These are phyloP conservation scores for Aureobasidium sp. DNA, from an alignment of 2,329 filamentous ascomycete species.

Conservation along the genomic window DNA sequence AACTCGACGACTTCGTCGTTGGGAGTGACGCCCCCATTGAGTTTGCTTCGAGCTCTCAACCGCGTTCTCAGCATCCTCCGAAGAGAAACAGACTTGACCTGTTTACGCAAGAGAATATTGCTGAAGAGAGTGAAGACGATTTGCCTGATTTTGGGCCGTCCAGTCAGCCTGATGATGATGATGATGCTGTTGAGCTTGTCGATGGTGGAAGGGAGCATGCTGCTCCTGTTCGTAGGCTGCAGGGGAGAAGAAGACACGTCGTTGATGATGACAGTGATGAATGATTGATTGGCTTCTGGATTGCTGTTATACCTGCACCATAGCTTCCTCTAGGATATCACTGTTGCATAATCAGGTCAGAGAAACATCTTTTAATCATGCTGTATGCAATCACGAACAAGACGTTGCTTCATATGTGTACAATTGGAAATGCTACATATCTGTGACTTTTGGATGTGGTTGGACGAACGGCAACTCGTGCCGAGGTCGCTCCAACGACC, in stretches of 20 bases:
- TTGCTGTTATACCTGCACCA: neutral
- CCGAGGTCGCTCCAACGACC: neutral
- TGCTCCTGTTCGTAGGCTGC: conserved; percentile 1
- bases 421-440: neutral
- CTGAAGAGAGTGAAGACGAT: conserved; percentile 17
- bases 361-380: neutral
- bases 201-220: neutral
- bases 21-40: conserved; percentile 36
- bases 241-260: conserved; percentile 11
- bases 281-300: neutral
- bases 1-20: conserved; percentile 41
- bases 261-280: conserved; percentile 19
- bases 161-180: neutral
- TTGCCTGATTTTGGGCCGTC: conserved; percentile 6
- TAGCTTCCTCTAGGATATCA: neutral
- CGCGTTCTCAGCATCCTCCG: conserved; percentile 1
- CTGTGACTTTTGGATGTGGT: neutral
- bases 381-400: too few relatives aligned
- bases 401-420: too few relatives aligned
- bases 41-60: conserved; percentile 26
- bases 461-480: neutral
- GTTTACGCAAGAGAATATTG: conserved; percentile 17
- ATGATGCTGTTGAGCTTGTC: neutral
- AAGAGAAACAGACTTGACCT: conserved; percentile 7
- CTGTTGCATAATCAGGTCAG: neutral